These are phyloP conservation scores for Penicillium sp. DNA, from an alignment of 2,329 filamentous ascomycete species.

Conservation along the genomic window DNA sequence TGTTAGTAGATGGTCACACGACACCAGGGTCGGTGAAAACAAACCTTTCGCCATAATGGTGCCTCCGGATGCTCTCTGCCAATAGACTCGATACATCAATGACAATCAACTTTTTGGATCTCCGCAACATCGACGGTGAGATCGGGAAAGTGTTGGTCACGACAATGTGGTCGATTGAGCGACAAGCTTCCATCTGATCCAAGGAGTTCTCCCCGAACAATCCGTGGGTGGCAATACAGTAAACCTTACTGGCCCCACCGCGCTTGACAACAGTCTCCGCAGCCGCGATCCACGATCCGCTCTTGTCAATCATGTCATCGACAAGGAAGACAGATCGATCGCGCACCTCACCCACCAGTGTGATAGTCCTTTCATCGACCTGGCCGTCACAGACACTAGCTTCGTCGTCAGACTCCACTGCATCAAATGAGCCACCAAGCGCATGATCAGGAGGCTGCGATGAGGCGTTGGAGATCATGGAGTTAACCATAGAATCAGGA, in stretches of 20 bases:
- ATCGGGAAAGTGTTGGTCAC: slow-evolving; percentile 98
- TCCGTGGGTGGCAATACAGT: slow-evolving; percentile 95
- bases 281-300: slow-evolving; percentile 93
- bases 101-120: slow-evolving; percentile 78
- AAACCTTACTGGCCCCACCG: slow-evolving; percentile 87
- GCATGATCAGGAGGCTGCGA: slow-evolving; percentile 67
- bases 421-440: slow-evolving; percentile 81
- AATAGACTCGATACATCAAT: slow-evolving; percentile 86
- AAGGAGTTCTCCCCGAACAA: slow-evolving; percentile 89
- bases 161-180: slow-evolving; percentile 89
- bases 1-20: slow-evolving; percentile 18
- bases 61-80: slow-evolving; percentile 88
- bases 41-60: slow-evolving; percentile 85
- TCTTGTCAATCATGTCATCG: slow-evolving; percentile 98
- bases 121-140: slow-evolving; percentile 65
- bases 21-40: slow-evolving; percentile 55
- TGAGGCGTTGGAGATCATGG: slow-evolving; percentile 75
- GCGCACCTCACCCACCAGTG: slow-evolving; percentile 91
- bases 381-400: slow-evolving; percentile 51
- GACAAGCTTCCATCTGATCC: slow-evolving; percentile 84
- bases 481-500: slow-evolving; percentile 85
- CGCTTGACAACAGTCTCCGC: slow-evolving; percentile 95
- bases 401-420: slow-evolving; percentile 85
- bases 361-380: slow-evolving; percentile 89
- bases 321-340: slow-evolving; percentile 88